A percentile compares a stretch with the other conserved stretches of the same genome.
Conservation (phyloP, 2,329 filamentous ascomycete species). For the Daldinia sp. region DNA sequence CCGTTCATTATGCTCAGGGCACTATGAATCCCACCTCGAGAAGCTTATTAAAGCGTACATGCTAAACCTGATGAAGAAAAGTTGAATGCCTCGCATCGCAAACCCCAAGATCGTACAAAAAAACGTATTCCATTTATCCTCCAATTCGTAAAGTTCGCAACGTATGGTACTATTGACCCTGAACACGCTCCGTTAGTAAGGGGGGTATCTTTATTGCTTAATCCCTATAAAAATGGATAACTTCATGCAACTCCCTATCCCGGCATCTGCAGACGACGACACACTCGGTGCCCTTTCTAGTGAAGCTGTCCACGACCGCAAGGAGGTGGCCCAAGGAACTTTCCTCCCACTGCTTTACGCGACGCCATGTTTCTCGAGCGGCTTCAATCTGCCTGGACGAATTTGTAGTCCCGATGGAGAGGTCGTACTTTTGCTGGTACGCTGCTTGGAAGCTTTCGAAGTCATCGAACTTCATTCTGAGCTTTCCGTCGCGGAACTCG, state of each 20-base stretch:
- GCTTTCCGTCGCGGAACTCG: neutral
- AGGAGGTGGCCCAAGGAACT: neutral
- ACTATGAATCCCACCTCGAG: too few relatives aligned
- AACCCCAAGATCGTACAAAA: too few relatives aligned
- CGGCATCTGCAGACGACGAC: neutral
- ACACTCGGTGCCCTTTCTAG: neutral
- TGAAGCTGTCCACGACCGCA: neutral
- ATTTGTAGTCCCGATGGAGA: neutral
- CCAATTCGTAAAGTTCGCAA: too few relatives aligned
- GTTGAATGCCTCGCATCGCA: too few relatives aligned
- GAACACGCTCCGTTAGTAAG: neutral
- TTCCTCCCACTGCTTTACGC: neutral
- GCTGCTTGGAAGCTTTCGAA: neutral
- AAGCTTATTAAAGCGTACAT: too few relatives aligned
- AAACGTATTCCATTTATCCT: too few relatives aligned
- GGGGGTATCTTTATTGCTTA: neutral
- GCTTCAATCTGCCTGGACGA: neutral
- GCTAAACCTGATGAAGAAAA: too few relatives aligned
- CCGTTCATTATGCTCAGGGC: too few relatives aligned
- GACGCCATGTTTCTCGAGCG: neutral
- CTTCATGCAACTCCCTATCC: neutral
- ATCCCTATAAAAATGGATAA: too few relatives aligned
- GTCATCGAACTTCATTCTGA: neutral
- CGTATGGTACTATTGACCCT: too few relatives aligned
- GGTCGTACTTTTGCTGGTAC: neutral